These are phyloP conservation scores for Pseudohyphozyma bogoriensis DNA, from an alignment of 768 basidiomycete genomes.

Conservation along the genomic window DNA sequence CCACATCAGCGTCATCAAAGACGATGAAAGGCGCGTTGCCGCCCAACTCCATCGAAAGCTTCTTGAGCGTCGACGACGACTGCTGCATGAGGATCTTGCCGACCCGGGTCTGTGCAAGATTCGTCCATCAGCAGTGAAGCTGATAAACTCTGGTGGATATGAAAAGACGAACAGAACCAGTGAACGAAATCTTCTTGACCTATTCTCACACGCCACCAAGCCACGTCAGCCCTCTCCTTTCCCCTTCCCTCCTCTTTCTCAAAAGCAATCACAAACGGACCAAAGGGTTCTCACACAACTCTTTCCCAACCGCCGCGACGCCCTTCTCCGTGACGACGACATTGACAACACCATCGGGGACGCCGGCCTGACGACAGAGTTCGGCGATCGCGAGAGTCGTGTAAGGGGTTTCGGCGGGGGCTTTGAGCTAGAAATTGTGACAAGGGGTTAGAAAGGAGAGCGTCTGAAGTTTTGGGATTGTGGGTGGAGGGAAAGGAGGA, in stretches of 20 bases:
- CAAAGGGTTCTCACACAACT: neutral
- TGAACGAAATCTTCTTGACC: constrained; percentile 67
- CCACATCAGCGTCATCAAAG: constrained; percentile 87
- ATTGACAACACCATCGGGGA: constrained; percentile 92
- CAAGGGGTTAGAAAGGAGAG: neutral
- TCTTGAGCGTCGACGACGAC: constrained; percentile 36
- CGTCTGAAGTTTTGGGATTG: neutral
- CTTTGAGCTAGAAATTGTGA: constrained; percentile 72
- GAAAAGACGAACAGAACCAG: too few relatives aligned
- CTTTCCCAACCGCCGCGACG: neutral
- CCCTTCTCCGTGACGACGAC: constrained; percentile 80
- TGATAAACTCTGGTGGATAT: too few relatives aligned
- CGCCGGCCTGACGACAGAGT: constrained; percentile 77
- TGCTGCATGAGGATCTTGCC: constrained; percentile 40
- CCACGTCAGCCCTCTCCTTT: too few relatives aligned
- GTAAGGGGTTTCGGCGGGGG: constrained; percentile 89
- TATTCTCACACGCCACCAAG: constrained; percentile 38
- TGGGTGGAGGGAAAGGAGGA: neutral
- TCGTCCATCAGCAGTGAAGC: too few relatives aligned
- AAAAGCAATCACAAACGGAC: neutral
- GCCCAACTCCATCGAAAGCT: constrained; percentile 55
- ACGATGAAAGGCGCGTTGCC: constrained; percentile 92
- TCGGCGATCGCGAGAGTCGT: constrained; percentile 84
- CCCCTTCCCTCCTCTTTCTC: too few relatives aligned
- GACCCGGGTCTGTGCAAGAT: constrained; percentile 36